phyloP scores from a whole-genome alignment of 176 grass and related monocot species.

The Luzula sylvatica region DNA sequence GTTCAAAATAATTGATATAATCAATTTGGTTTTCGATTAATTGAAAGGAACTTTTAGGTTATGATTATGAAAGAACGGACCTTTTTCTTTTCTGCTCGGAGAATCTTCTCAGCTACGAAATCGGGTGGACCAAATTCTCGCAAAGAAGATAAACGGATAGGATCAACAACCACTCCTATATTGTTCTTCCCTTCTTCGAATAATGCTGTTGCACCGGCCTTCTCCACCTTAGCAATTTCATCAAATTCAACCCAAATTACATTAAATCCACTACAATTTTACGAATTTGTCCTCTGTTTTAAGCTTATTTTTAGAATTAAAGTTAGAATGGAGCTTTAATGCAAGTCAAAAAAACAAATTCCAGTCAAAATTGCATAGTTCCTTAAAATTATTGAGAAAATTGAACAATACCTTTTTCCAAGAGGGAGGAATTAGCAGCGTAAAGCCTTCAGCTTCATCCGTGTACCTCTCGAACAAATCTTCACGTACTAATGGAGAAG shows the following conservation, averaged over 20 bases:
- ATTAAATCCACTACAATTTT: background rate
- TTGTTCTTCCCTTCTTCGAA: slow-evolving; percentile 82
- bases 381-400: background rate
- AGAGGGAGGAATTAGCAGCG: slow-evolving; percentile 53
- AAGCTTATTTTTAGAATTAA: background rate
- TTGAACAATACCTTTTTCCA: slow-evolving; percentile 56
- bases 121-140: slow-evolving; percentile 76
- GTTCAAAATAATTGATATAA: too few species aligned
- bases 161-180: slow-evolving; percentile 75
- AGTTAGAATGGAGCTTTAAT: too few species aligned
- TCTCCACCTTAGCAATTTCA: slow-evolving; percentile 61
- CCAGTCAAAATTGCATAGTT: background rate
- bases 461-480: slow-evolving; percentile 47
- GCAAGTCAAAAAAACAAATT: background rate
- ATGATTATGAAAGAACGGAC: slow-evolving; percentile 14
- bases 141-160: slow-evolving; percentile 66
- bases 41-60: too few species aligned
- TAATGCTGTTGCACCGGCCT: slow-evolving; percentile 64
- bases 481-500: slow-evolving; percentile 19
- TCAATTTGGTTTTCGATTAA: too few species aligned
- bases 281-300: background rate
- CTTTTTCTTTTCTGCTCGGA: slow-evolving; percentile 89
- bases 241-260: slow-evolving; percentile 7
- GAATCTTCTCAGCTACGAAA: slow-evolving; percentile 71
- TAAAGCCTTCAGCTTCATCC: slow-evolving; percentile 55